Conservation (phyloP, 768 basidiomycete genomes). For the Pleurotus eryngii region DNA sequence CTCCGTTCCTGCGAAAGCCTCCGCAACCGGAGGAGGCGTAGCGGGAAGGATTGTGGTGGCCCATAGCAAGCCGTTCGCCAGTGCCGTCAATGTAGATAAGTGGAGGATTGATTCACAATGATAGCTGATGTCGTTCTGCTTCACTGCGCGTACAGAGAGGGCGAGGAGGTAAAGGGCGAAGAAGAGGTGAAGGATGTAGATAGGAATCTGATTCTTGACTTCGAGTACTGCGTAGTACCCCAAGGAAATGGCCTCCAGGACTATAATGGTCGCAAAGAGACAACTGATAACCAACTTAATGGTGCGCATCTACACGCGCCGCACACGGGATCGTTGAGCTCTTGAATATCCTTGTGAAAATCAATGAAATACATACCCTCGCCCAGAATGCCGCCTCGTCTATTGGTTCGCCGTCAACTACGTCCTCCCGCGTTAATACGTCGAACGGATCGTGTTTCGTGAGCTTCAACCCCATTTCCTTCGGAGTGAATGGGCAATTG, state of each 20-base stretch:
- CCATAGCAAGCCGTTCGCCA: conserved; percentile 44
- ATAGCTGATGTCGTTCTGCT: conserved; percentile 33
- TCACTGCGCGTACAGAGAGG: conserved; percentile 50
- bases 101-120: conserved; percentile 59
- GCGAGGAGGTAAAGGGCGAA: conserved; percentile 61
- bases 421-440: conserved; percentile 70
- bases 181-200: conserved; percentile 41
- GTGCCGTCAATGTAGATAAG: conserved; percentile 50
- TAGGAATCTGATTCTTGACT: conserved; percentile 28
- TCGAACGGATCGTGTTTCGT: conserved; percentile 56
- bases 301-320: conserved; percentile 45
- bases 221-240: conserved; percentile 46
- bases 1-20: conserved; percentile 18
- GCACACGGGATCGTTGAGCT: too few relatives aligned
- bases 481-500: conserved; percentile 37
- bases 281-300: conserved; percentile 52
- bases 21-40: conserved; percentile 29
- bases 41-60: conserved; percentile 56
- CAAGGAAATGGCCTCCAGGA: conserved; percentile 49
- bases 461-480: conserved; percentile 14
- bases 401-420: conserved; percentile 63
- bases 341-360: too few relatives aligned
- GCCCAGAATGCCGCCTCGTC: conserved; percentile 59
- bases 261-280: conserved; percentile 43
- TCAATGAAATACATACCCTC: conserved; percentile 32